Evolutionary conservation across 2,329 filamentous ascomycete genomes (phyloP), one percentile per base, ranked within the genome.

Genomic region (Fusarium setosum): DNA sequence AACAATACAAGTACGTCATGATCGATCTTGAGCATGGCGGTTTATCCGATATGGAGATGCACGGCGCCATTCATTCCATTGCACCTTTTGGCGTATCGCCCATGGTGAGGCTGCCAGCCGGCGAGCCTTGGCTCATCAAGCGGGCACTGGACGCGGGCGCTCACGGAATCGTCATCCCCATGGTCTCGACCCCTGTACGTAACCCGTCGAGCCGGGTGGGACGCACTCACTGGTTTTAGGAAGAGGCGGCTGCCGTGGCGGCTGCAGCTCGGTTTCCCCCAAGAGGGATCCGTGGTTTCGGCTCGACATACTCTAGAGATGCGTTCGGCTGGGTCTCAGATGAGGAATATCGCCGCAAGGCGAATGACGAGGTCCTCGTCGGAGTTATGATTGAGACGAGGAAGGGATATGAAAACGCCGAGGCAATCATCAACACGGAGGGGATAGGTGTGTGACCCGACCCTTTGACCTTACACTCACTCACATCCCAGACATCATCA

Each of bases 101-200:
- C 4, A 37, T 37, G 15, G 34, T 37, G 34, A 44, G 55, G 10
- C 31, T 60, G 13, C 35, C 51, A 11, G 62, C 38, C 3, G 34
- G 45, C 13, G 72, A 74, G 47, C 67, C 63, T 13, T 74, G 73
- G 71, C 74, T 76, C 62, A 72, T 76, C 49, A 76, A 76, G 64
- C 57, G 74, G 23, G 74, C 67, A 15, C 56, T 75, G 24, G 74
- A 76, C 50, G 63, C 63, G 15, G 74, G 74, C 9, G 74, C 73
- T 5, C 74, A 76, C 35, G 74, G 62, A 6, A 37, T 37, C 13
- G 17, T 37, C 15, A n/a, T 37, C 4, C 34, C 34, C 15, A 37
- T 37, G 34, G 73, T 70, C 38, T 68, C 71, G 48, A 72, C 67
- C 9, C 64, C 65, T 61, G 72, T 72, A 26, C 71, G 77, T 80